Evolutionary conservation across 352 stramenopile genomes (phyloP).

Genomic region (Thalassiosira oceanica): DNA sequence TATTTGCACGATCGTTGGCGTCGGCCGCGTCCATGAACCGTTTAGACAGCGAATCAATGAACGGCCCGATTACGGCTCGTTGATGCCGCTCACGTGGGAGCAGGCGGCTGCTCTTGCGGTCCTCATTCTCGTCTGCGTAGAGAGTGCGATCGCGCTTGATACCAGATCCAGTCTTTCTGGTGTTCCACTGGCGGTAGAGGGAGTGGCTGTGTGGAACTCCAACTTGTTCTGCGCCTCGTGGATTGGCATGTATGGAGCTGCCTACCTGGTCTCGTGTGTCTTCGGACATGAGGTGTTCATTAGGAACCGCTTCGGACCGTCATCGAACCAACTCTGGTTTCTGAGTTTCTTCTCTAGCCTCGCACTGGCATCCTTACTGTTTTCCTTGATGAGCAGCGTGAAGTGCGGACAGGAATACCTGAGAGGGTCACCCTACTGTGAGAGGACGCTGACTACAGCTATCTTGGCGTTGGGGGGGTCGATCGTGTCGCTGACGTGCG

Average conservation of each 20-base stretch:
- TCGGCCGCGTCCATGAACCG: background rate
- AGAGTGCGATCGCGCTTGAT: slow-evolving; percentile 1
- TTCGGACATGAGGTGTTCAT: slow-evolving; percentile 2
- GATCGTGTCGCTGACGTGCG: too few species aligned
- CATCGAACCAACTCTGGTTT: background rate
- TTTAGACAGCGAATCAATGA: background rate
- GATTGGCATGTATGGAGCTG: slow-evolving; percentile 2
- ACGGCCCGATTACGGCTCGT: background rate
- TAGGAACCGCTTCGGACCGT: too few species aligned
- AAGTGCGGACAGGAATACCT: too few species aligned
- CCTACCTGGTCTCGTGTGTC: background rate
- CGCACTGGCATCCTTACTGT: too few species aligned
- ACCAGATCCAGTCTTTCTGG: too few species aligned
- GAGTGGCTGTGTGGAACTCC: slow-evolving; percentile 10
- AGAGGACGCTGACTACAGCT: too few species aligned
- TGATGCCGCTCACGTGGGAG: background rate
- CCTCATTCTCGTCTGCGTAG: slow-evolving; percentile 1
- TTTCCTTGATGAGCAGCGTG: too few species aligned
- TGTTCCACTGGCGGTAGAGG: background rate
- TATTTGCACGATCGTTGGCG: background rate
- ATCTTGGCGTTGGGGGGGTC: too few species aligned
- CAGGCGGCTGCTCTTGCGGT: background rate
- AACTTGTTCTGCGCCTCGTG: slow-evolving; percentile 9
- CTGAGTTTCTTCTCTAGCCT: too few species aligned
- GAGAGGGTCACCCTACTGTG: too few species aligned